phyloP scores from a whole-genome alignment of 495 filamentous ascomycete genomes.

The Daldinia bambusicola region DNA sequence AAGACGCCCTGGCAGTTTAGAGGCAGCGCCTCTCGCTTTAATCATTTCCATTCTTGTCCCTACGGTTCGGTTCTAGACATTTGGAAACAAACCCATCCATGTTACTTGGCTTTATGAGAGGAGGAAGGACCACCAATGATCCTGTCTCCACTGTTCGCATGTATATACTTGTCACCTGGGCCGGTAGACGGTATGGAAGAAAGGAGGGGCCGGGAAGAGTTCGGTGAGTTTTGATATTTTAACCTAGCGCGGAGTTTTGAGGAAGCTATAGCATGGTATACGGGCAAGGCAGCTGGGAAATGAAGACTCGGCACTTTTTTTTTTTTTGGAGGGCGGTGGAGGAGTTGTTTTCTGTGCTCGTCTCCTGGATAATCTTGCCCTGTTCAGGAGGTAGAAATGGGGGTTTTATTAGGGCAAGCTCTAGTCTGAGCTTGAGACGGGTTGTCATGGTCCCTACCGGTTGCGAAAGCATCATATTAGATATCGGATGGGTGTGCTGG shows the following conservation, averaged over 20 bases:
- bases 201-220: neutral
- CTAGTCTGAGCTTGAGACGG: neutral
- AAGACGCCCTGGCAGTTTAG: conserved; percentile 18
- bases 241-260: conserved; percentile 37
- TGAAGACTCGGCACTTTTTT: conserved; percentile 27
- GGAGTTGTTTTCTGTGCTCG: neutral
- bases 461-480: conserved; percentile 10
- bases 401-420: neutral
- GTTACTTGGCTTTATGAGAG: conserved; percentile 21
- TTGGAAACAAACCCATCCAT: conserved; percentile 14
- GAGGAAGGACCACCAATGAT: conserved; percentile 5
- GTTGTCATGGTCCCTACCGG: conserved; percentile 14
- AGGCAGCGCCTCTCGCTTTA: conserved; percentile 25
- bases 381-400: no score
- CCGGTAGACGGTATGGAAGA: conserved; percentile 20
- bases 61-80: conserved; percentile 19
- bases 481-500: conserved; percentile 15
- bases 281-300: conserved; percentile 13
- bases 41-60: conserved; percentile 3
- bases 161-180: conserved; percentile 25
- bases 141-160: conserved; percentile 11
- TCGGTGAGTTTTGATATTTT: conserved; percentile 20
- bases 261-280: conserved; percentile 7
- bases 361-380: conserved; percentile 1
- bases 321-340: neutral